These are phyloP conservation scores for Boletellus sp. DNA, from an alignment of 768 basidiomycete species.

Conservation along the genomic window DNA sequence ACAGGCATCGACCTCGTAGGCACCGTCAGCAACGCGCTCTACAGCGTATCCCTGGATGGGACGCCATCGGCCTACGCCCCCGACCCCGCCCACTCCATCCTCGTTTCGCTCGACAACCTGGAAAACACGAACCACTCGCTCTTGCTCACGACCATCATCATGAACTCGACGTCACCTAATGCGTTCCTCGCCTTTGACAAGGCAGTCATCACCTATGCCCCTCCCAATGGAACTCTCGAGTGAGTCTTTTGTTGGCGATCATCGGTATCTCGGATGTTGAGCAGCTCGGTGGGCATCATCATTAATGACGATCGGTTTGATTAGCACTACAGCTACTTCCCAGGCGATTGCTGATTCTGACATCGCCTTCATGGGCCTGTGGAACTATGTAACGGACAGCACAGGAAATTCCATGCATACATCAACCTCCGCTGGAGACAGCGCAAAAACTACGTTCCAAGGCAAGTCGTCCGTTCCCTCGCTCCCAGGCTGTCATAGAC, in stretches of 20 bases:
- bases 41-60: slow-evolving; percentile 53
- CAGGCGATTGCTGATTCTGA: slow-evolving; percentile 41
- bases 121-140: slow-evolving; percentile 50
- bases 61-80: slow-evolving; percentile 22
- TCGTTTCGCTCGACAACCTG: slow-evolving; percentile 49
- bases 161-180: slow-evolving; percentile 26
- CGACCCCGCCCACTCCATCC: slow-evolving; percentile 34
- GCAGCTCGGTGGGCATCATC: slow-evolving; percentile 10
- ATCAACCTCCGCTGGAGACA: slow-evolving; percentile 43
- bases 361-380: slow-evolving; percentile 53
- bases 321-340: slow-evolving; percentile 34
- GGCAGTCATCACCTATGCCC: slow-evolving; percentile 46
- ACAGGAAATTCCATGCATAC: slow-evolving; percentile 30
- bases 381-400: slow-evolving; percentile 42
- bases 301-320: slow-evolving; percentile 22
- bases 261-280: slow-evolving; percentile 2
- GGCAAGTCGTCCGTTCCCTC: slow-evolving; percentile 36
- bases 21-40: slow-evolving; percentile 42
- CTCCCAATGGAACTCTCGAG: slow-evolving; percentile 32
- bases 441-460: slow-evolving; percentile 40
- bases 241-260: slow-evolving; percentile 24
- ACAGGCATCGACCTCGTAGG: slow-evolving; percentile 63
- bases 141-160: slow-evolving; percentile 47
- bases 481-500: neutral
- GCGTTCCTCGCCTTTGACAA: slow-evolving; percentile 54